A percentile compares a stretch with the other conserved stretches of the same genome.
phyloP scores from a whole-genome alignment of 2,329 filamentous ascomycete genomes.

The Phaeosphaeria sp. region DNA sequence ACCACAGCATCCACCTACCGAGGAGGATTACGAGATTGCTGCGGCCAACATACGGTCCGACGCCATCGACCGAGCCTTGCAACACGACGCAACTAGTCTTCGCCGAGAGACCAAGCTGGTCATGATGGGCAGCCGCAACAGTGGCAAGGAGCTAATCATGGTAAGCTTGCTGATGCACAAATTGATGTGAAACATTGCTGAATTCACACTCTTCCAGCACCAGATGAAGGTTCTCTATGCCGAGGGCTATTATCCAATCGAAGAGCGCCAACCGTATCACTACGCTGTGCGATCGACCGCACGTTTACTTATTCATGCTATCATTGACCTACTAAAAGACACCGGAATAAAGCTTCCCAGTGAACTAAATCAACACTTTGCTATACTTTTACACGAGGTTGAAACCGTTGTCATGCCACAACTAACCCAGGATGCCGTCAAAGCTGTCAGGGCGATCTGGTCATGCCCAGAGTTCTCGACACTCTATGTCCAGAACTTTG shows the following conservation, averaged over 20 bases:
- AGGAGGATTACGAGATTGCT: conserved; percentile 39
- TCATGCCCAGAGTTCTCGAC: conserved; percentile 38
- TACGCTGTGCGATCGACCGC: conserved; percentile 38
- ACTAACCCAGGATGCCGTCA: conserved; percentile 34
- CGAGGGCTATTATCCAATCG: conserved; percentile 40
- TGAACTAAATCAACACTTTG: conserved; percentile 37
- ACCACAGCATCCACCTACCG: conserved; percentile 26
- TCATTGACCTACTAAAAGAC: conserved; percentile 44
- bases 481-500: conserved; percentile 42
- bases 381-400: conserved; percentile 42
- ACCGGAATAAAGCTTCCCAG: conserved; percentile 38
- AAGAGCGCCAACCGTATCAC: conserved; percentile 37
- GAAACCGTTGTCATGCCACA: conserved; percentile 34
- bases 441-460: conserved; percentile 39
- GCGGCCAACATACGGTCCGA: conserved; percentile 42
- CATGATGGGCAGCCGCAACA: conserved; percentile 35
- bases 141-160: conserved; percentile 46
- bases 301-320: conserved; percentile 41
- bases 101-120: conserved; percentile 44
- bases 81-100: conserved; percentile 41
- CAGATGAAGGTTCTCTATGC: conserved; percentile 46
- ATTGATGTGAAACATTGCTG: not conserved
- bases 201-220: conserved; percentile 7
- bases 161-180: not conserved
- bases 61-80: conserved; percentile 43